A percentile compares a stretch with the other conserved stretches of the same genome.
Evolutionary conservation across 768 basidiomycete genomes (phyloP).

Genomic region (Naganishia vishniacii): DNA sequence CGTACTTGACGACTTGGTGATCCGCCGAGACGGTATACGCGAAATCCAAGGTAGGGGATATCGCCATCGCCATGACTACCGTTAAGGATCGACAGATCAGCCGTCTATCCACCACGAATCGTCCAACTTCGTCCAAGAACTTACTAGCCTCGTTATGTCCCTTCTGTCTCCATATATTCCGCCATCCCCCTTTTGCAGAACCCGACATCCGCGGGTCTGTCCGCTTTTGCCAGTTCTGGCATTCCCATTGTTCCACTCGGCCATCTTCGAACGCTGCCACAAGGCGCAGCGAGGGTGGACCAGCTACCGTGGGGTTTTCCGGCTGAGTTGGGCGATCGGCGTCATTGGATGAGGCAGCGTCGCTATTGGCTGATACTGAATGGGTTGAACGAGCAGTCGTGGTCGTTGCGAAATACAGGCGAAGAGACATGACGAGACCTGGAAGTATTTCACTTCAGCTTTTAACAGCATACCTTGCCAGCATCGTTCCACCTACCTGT

Average conservation of each 20-base stretch:
- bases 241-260: conserved; percentile 59
- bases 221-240: conserved; percentile 13
- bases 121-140: conserved; percentile 27
- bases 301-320: background rate
- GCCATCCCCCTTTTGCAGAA: conserved; percentile 40
- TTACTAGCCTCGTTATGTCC: conserved; percentile 51
- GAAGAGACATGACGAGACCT: conserved; percentile 88
- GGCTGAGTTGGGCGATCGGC: background rate
- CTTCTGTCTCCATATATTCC: conserved; percentile 42
- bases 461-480: too few relatives aligned
- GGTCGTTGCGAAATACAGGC: conserved; percentile 59
- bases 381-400: background rate
- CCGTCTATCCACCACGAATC: background rate
- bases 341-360: too few relatives aligned
- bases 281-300: conserved; percentile 54
- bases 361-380: too few relatives aligned
- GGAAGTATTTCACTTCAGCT: background rate
- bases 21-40: conserved; percentile 82
- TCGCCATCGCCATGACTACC: conserved; percentile 78
- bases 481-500: conserved; percentile 5
- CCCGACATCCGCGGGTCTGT: conserved; percentile 22
- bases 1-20: conserved; percentile 51
- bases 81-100: background rate
- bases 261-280: conserved; percentile 82
- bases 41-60: conserved; percentile 57